Percentiles rank a stretch among this genome's conserved stretches.
Evolutionary conservation across 2,329 filamentous ascomycete species (phyloP).

Genomic region (Pseudocercospora crystallina): DNA sequence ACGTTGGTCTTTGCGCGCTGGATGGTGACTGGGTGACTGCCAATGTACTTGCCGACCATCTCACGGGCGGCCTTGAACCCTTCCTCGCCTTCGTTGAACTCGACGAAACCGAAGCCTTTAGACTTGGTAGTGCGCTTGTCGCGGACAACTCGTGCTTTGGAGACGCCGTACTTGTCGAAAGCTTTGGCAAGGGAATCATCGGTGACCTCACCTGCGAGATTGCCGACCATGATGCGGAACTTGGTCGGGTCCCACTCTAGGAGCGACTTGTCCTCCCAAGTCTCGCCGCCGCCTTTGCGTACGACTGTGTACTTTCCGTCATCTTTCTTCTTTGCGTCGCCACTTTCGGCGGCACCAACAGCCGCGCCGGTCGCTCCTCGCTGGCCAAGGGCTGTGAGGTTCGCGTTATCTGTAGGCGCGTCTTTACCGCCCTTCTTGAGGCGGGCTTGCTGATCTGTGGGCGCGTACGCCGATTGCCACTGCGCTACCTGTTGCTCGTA

Average conservation of each 20-base stretch:
- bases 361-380: slow-evolving; percentile 15
- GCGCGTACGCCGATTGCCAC: slow-evolving; percentile 68
- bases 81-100: slow-evolving; percentile 91
- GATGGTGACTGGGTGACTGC: slow-evolving; percentile 79
- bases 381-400: slow-evolving; percentile 19
- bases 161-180: slow-evolving; percentile 85
- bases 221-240: slow-evolving; percentile 92
- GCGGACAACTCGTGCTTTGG: slow-evolving; percentile 88
- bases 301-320: slow-evolving; percentile 63
- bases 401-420: slow-evolving; percentile 18
- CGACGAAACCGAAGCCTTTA: slow-evolving; percentile 94
- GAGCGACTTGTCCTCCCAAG: slow-evolving; percentile 83
- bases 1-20: slow-evolving; percentile 91
- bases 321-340: slow-evolving; percentile 15
- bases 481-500: slow-evolving; percentile 90
- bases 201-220: slow-evolving; percentile 94
- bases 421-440: slow-evolving; percentile 19
- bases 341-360: slow-evolving; percentile 1
- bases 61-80: slow-evolving; percentile 96
- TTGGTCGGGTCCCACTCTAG: slow-evolving; percentile 96
- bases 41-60: slow-evolving; percentile 99
- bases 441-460: slow-evolving; percentile 20
- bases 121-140: slow-evolving; percentile 97
- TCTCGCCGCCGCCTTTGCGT: slow-evolving; percentile 84
- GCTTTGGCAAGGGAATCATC: slow-evolving; percentile 95